Conservation (phyloP, 2,329 filamentous ascomycete genomes). For the Aureobasidium pullulans region DNA sequence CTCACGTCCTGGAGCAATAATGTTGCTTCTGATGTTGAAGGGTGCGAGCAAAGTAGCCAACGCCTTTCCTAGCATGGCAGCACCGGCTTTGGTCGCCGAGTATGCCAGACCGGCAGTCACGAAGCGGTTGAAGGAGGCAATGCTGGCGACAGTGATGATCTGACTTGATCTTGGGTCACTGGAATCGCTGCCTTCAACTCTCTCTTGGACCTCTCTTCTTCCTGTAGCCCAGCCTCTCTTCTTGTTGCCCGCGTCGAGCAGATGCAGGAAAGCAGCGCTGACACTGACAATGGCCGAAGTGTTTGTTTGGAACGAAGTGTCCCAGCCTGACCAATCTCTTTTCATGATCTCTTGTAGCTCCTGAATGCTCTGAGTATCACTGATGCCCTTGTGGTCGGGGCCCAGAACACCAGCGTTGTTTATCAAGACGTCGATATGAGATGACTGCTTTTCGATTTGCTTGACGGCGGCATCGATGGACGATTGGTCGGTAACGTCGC, state of each 20-base stretch:
- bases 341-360: conserved; percentile 37
- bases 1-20: conserved; percentile 35
- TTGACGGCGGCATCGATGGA: conserved; percentile 36
- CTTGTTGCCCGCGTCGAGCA: conserved; percentile 39
- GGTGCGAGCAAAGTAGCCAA: conserved; percentile 35
- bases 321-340: conserved; percentile 28
- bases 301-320: conserved; percentile 35
- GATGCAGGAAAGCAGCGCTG: conserved; percentile 37
- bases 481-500: conserved; percentile 36
- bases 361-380: conserved; percentile 36
- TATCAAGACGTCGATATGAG: conserved; percentile 46
- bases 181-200: conserved; percentile 20
- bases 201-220: conserved; percentile 23
- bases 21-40: conserved; percentile 40
- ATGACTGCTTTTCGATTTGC: conserved; percentile 35
- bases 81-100: conserved; percentile 38
- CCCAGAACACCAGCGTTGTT: conserved; percentile 28
- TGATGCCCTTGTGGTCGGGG: conserved; percentile 34
- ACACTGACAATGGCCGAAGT: conserved; percentile 38
- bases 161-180: conserved; percentile 37
- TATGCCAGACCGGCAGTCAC: conserved; percentile 34
- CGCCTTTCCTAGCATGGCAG: conserved; percentile 39
- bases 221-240: conserved; percentile 33
- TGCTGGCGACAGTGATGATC: conserved; percentile 38
- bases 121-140: conserved; percentile 32